phyloP scores from a whole-genome alignment of 2,329 filamentous ascomycete genomes.

The Beauveria bassiana region DNA sequence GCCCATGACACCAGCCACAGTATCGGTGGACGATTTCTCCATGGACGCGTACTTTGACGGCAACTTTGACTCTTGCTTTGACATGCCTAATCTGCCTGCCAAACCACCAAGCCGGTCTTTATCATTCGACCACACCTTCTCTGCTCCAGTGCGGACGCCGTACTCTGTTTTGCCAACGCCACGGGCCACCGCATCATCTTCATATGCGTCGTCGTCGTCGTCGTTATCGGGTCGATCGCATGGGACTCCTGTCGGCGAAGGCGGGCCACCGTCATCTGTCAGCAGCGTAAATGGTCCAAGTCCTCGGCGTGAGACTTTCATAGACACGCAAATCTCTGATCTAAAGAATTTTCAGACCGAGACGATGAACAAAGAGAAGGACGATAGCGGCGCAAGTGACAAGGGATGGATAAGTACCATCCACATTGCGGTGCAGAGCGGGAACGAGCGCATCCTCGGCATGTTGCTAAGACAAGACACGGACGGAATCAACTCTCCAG shows the following conservation, averaged over 20 bases:
- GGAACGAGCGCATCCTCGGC: background rate
- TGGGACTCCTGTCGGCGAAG: background rate
- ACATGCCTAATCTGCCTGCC: background rate
- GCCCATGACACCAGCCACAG: background rate
- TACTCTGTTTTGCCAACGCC: background rate
- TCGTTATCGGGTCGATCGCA: background rate
- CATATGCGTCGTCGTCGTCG: background rate
- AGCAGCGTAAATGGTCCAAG: background rate
- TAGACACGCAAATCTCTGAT: background rate
- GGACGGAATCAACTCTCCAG: background rate
- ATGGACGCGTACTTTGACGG: background rate
- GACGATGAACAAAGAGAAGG: background rate
- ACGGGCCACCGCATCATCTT: background rate
- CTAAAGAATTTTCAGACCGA: too few species aligned
- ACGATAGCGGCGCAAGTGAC: background rate
- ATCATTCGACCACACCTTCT: background rate
- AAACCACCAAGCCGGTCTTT: background rate
- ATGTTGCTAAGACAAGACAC: constrained; percentile 2
- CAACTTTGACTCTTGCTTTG: background rate
- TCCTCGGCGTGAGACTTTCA: background rate
- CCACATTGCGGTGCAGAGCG: constrained; percentile 2
- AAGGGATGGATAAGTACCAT: constrained; percentile 3
- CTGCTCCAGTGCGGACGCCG: background rate
- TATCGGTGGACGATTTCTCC: background rate
- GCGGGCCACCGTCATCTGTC: background rate